Conservation (phyloP, 345 rosid genomes). For the Linum tenue region DNA sequence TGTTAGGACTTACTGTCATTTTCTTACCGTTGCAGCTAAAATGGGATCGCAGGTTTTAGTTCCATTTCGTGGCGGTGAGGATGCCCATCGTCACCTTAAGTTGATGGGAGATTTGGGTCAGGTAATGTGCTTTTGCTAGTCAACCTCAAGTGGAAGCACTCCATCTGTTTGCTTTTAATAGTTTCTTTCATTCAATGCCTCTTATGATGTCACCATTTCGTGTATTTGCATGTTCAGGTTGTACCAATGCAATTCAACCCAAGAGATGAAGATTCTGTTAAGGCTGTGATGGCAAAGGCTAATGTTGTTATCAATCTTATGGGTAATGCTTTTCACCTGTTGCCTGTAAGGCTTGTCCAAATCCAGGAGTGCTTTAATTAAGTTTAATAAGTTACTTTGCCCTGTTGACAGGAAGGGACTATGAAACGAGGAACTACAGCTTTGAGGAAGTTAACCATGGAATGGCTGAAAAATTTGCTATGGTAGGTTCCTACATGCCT, state of each 20-base stretch:
- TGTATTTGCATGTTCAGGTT: slow-evolving; percentile 35
- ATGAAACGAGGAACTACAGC: slow-evolving; percentile 90
- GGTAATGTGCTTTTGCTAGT: slow-evolving; percentile 28
- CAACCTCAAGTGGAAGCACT: not conserved
- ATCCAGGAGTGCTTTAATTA: not conserved
- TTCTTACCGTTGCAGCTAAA: slow-evolving; percentile 48
- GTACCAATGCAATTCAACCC: slow-evolving; percentile 91
- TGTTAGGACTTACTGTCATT: slow-evolving; percentile 1
- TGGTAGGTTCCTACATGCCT: slow-evolving; percentile 34
- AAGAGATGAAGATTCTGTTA: slow-evolving; percentile 82
- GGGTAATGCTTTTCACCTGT: slow-evolving; percentile 35
- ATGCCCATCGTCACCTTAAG: slow-evolving; percentile 81
- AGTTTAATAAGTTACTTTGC: not conserved
- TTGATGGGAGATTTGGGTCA: slow-evolving; percentile 99
- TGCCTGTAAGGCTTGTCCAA: not conserved
- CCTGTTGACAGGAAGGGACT: slow-evolving; percentile 64
- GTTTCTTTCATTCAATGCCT: not conserved
- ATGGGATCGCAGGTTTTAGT: slow-evolving; percentile 95
- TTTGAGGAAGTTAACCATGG: slow-evolving; percentile 85
- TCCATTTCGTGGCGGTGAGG: slow-evolving; percentile 97
- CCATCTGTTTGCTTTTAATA: not conserved
- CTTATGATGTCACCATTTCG: not conserved
- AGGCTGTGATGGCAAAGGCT: slow-evolving; percentile 99
- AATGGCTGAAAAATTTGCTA: slow-evolving; percentile 77
- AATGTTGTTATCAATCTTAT: slow-evolving; percentile 93